Evolutionary conservation across 495 filamentous ascomycete genomes (phyloP).

Genomic region (Coniosporium apollinis): DNA sequence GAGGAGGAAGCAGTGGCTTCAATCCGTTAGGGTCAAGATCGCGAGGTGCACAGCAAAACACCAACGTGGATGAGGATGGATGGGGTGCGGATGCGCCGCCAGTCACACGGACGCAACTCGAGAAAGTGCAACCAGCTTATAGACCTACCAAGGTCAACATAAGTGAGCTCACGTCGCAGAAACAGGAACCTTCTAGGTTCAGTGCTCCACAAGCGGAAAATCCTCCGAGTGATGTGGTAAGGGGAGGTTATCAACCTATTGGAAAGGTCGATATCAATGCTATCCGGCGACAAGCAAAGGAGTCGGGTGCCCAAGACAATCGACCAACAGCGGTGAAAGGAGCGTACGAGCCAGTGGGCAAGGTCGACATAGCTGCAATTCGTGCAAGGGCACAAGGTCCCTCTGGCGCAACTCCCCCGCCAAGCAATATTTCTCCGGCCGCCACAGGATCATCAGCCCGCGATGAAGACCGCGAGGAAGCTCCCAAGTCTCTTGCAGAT

Average conservation of each 20-base stretch:
- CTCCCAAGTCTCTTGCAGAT: slow-evolving; percentile 44
- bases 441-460: slow-evolving; percentile 21
- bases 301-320: slow-evolving; percentile 47
- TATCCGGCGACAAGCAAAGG: slow-evolving; percentile 61
- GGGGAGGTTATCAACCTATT: slow-evolving; percentile 84
- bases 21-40: slow-evolving; percentile 44
- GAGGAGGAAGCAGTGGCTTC: slow-evolving; percentile 38
- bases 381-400: slow-evolving; percentile 60
- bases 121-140: slow-evolving; percentile 87
- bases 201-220: slow-evolving; percentile 25
- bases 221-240: slow-evolving; percentile 48
- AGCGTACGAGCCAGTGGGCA: slow-evolving; percentile 80
- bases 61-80: slow-evolving; percentile 54
- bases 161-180: slow-evolving; percentile 51
- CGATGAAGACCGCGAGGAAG: slow-evolving; percentile 25
- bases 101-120: slow-evolving; percentile 68
- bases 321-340: slow-evolving; percentile 73
- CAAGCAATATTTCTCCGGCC: slow-evolving; percentile 22
- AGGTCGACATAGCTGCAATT: slow-evolving; percentile 90
- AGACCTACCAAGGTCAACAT: slow-evolving; percentile 90
- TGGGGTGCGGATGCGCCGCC: slow-evolving; percentile 94
- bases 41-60: slow-evolving; percentile 26
- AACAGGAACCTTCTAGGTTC: slow-evolving; percentile 42
- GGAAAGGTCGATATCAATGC: slow-evolving; percentile 94
- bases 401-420: slow-evolving; percentile 20